Conservation (phyloP, 805 yeast genomes). For the Spathaspora girioi region DNA sequence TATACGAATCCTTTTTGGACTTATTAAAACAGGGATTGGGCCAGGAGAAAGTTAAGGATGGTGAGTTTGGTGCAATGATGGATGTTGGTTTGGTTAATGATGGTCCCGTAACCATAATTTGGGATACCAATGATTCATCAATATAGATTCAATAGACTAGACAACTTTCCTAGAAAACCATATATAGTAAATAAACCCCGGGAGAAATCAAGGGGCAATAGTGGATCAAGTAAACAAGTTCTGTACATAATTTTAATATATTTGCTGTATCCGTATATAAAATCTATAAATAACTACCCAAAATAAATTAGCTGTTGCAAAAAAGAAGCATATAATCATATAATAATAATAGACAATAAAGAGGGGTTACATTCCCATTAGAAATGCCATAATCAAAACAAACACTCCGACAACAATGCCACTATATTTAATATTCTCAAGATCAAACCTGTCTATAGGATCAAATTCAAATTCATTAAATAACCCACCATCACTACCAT, state of each 20-base stretch:
- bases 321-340: background rate
- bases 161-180: background rate
- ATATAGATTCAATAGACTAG: slow-evolving; percentile 7
- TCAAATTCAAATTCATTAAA: slow-evolving; percentile 21
- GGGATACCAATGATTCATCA: slow-evolving; percentile 57
- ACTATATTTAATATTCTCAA: slow-evolving; percentile 18
- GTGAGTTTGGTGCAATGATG: slow-evolving; percentile 97
- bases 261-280: background rate
- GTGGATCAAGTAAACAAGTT: no score
- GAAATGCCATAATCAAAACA: slow-evolving; percentile 1
- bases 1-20: slow-evolving; percentile 52
- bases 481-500: slow-evolving; percentile 3
- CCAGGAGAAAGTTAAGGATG: slow-evolving; percentile 69
- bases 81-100: slow-evolving; percentile 84
- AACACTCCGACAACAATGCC: slow-evolving; percentile 12
- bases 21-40: slow-evolving; percentile 47
- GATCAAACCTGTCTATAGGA: slow-evolving; percentile 26
- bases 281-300: background rate
- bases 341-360: background rate
- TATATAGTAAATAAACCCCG: background rate
- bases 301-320: background rate
- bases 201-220: no score
- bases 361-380: slow-evolving; percentile 1
- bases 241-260: background rate
- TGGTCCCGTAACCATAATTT: slow-evolving; percentile 86